phyloP scores from a whole-genome alignment of 768 basidiomycete species.

The Calocybe indica region DNA sequence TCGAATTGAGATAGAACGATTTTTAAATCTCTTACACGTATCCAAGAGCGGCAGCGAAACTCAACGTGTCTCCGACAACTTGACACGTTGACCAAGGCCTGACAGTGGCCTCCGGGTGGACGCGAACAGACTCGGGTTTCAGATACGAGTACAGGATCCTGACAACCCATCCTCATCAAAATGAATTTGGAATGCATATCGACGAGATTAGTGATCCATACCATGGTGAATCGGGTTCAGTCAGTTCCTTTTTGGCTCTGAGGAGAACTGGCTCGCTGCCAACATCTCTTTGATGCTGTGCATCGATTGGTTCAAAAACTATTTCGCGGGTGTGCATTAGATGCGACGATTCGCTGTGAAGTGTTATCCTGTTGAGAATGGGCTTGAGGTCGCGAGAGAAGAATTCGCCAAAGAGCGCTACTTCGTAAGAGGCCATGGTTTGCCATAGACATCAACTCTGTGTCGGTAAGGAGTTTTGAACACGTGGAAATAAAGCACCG shows the following conservation, averaged over 20 bases:
- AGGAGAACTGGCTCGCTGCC: conserved; percentile 64
- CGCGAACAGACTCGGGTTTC: conserved; percentile 79
- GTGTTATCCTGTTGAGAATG: conserved; percentile 75
- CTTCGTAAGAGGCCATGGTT: conserved; percentile 54
- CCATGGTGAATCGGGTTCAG: conserved; percentile 61
- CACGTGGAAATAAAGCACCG: too few relatives aligned
- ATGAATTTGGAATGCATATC: background rate
- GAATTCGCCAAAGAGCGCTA: conserved; percentile 80
- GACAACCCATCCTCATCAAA: conserved; percentile 1
- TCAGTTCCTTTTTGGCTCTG: conserved; percentile 70
- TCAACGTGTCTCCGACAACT: conserved; percentile 72
- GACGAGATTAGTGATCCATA: conserved; percentile 22
- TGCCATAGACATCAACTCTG: too few relatives aligned
- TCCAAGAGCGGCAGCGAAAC: conserved; percentile 76
- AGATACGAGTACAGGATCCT: conserved; percentile 79
- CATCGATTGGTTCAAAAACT: conserved; percentile 77
- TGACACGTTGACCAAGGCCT: conserved; percentile 79
- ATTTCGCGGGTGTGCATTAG: conserved; percentile 73
- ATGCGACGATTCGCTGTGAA: conserved; percentile 73
- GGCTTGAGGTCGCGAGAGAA: conserved; percentile 69
- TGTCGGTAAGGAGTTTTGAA: too few relatives aligned
- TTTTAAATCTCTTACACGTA: conserved; percentile 47
- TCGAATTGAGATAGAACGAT: conserved; percentile 1
- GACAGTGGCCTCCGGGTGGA: conserved; percentile 83
- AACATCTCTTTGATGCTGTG: conserved; percentile 51